Evolutionary conservation across 2,329 filamentous ascomycete species (phyloP).

Genomic region (Diaporthe citrichinensis): DNA sequence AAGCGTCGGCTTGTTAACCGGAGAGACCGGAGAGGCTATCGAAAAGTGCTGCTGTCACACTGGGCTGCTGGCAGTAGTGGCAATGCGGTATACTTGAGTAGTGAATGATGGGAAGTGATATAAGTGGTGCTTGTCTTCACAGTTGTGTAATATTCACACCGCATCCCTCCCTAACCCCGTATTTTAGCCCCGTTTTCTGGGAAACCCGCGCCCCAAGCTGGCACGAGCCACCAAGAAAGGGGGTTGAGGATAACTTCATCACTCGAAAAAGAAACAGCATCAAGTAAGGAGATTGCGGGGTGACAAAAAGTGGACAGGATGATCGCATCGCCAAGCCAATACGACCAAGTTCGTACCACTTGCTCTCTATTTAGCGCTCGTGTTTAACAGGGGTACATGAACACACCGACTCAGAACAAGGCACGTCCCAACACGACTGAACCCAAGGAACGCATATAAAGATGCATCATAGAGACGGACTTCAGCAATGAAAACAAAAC

Average conservation of each 20-base stretch:
- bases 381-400: slow-evolving; percentile 11
- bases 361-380: slow-evolving; percentile 19
- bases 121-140: neutral
- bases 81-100: neutral
- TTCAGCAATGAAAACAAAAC: neutral
- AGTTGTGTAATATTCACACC: neutral
- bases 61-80: neutral
- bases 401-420: slow-evolving; percentile 26
- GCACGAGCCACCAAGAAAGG: slow-evolving; percentile 13
- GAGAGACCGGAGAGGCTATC: neutral
- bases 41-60: neutral
- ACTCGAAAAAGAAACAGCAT: slow-evolving; percentile 23
- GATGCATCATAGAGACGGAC: neutral
- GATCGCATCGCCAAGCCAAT: slow-evolving; percentile 20
- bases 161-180: neutral
- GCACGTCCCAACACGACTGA: slow-evolving; percentile 10
- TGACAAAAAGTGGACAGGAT: slow-evolving; percentile 24
- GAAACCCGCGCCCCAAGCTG: neutral
- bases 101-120: neutral
- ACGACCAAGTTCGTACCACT: slow-evolving; percentile 3
- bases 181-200: neutral
- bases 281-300: slow-evolving; percentile 30
- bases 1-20: neutral
- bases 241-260: slow-evolving; percentile 3
- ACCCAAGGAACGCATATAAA: neutral